phyloP scores from a whole-genome alignment of 1,284 basidiomycete species.

The Malassezia furfur region DNA sequence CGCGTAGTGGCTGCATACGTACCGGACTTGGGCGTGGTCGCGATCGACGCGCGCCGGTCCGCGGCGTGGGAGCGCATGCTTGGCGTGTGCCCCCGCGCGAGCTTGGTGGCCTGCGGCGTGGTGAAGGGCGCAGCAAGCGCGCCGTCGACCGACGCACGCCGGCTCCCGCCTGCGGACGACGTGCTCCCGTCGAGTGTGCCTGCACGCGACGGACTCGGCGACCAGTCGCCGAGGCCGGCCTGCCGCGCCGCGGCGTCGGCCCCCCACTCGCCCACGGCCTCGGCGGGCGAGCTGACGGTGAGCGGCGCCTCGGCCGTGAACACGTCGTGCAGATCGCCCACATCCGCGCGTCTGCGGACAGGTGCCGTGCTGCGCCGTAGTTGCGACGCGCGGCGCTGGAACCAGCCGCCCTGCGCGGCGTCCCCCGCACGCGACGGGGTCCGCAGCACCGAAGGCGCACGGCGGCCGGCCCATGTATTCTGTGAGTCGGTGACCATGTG shows the following conservation, averaged over 20 bases:
- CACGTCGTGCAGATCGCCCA: not conserved
- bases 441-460: not conserved
- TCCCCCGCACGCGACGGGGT: not conserved
- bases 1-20: not conserved
- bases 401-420: not conserved
- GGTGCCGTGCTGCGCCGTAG: not conserved
- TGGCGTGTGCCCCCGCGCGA: not conserved
- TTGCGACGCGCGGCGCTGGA: slow-evolving; percentile 2
- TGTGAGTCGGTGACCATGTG: not conserved
- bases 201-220: not conserved
- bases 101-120: not conserved
- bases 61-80: not conserved
- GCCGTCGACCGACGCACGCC: not conserved
- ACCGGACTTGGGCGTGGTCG: not conserved
- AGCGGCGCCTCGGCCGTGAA: not conserved
- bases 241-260: not conserved
- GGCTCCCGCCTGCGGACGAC: not conserved
- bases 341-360: not conserved
- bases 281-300: not conserved
- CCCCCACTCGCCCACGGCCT: not conserved
- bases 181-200: not conserved
- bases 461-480: not conserved
- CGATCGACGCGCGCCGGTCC: not conserved
- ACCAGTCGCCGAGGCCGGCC: not conserved
- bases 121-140: not conserved